Conservation (phyloP, 441 rosid genomes). For the Jatropha podagrica region DNA sequence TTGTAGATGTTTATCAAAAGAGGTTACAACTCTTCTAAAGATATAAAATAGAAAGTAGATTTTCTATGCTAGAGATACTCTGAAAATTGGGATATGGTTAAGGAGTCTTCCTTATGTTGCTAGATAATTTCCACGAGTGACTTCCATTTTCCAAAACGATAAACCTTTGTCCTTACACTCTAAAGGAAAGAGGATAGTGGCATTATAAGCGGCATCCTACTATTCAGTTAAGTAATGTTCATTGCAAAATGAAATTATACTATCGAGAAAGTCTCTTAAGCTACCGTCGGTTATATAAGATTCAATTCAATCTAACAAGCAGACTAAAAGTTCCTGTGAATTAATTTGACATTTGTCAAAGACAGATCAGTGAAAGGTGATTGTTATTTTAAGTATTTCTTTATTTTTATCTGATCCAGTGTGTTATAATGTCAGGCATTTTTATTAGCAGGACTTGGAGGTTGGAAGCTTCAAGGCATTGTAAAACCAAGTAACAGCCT, state of each 20-base stretch:
- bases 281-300: too few species aligned
- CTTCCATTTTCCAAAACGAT: not conserved
- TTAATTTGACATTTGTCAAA: not conserved
- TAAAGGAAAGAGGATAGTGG: not conserved
- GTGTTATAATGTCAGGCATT: conserved; percentile 62
- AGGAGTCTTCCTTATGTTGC: not conserved
- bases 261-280: too few species aligned
- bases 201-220: conserved; percentile 6
- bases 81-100: not conserved
- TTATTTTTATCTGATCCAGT: conserved; percentile 17
- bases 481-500: conserved; percentile 58
- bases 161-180: not conserved
- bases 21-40: not conserved
- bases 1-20: not conserved
- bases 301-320: too few species aligned
- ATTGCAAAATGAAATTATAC: not conserved
- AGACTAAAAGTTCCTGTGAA: not conserved
- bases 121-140: not conserved
- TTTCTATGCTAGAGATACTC: not conserved
- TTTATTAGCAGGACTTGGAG: conserved; percentile 74
- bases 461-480: conserved; percentile 89
- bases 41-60: not conserved
- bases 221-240: conserved; percentile 8
- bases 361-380: not conserved
- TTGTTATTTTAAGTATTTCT: not conserved